Base-by-base conservation (phyloP, 2,329 filamentous ascomycete species). In the Tothia fuscella region DNA sequence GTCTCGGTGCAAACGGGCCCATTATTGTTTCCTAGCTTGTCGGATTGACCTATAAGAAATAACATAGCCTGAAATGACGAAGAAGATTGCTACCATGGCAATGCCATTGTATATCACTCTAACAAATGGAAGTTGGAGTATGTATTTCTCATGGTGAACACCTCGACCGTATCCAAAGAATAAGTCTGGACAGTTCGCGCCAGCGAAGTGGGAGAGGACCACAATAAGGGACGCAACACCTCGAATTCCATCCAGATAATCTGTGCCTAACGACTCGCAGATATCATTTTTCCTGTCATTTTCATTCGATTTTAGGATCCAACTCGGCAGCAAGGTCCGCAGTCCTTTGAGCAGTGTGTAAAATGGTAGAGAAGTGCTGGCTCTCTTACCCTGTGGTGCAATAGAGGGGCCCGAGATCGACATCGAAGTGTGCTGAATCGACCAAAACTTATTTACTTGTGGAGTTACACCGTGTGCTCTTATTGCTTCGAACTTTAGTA, bases 31-130 rank as follows among this genome's bases (percentile, higher is more conserved):
- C 16, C 48, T 41, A 31, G 48, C 49, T 37, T 50, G 38, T 26
- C 46, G 45, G 7, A 51, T 20, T 5, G 50, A 48, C 17, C 48
- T 47, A 46, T 76, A 66, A 22, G 68, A 70, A 9, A 80, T 61
- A 3, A 72, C 76, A 54, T 76, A 78, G 14, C 74, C 74, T 0
- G 71, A 74, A 36, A 78, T 71, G 50, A 77, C 67, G 52, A 76
- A 78, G 61, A 79, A 79, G 47, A 76, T 58, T 54, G 67, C 70
- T 25, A 78, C 74, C 49, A 72, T 72, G 0, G 71, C 66, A 5
- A 69, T 70, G 1, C 72, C 73, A 38, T 68, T 67, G 51, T 69
- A 75, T 44, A 69, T 61, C 4, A 76, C 57, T 13, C 72, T 62
- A 14, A 76, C 40, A 45, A 76, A 65, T 6, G 72, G 72, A 1